Evolutionary conservation across 305 asterid species (phyloP), one percentile per base, ranked within the genome.

Genomic region (Fraxinus paxiana): DNA sequence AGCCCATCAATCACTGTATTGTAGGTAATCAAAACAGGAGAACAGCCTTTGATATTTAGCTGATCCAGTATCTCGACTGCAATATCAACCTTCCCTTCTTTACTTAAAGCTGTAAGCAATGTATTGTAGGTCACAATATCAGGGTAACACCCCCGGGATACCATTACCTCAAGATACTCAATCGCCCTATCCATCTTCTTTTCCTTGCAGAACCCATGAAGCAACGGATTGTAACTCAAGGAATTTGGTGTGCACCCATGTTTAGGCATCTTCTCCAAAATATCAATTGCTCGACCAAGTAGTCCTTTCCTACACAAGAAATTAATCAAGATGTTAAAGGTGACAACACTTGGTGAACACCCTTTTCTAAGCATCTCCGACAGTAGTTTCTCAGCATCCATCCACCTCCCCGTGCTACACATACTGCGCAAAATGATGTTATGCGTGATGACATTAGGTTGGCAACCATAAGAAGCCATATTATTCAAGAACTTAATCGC

Each of bases 61-160:
- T 91, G 97, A 82, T 91, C 85, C 38, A 95, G 94, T 71, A 95
- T 88, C 86, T 90, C 96, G 3, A 95, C 91, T 3, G 99, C 98
- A 67, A 87, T 69, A 81, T 91, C 96, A 81, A 88, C 97, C 85
- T 90, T 92, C 79, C 97, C 97, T 0, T 95, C 97, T 88, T 90
- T 93, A 88, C 99, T 92, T 34, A 95, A 85, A 20, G 97, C 97
- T 0, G 97, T 90, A 83, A 95, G 97, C 88, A 95, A 37, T 1
- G 98, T 92, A 63, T 92, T 95, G 65, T 95, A 95, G n/a, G 98
- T 95, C 83, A 93, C 98, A 9, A 90, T 92, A 83, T 95, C 97
- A 6, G 98, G 98, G 82, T 93, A 90, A 77, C 98, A 95, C 3
- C 96, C 97, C 65, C 94, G 82, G 4, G 92, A 85, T 22, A 93